Conservation (phyloP, 345 rosid species). For the Eucalyptus curtisii region DNA sequence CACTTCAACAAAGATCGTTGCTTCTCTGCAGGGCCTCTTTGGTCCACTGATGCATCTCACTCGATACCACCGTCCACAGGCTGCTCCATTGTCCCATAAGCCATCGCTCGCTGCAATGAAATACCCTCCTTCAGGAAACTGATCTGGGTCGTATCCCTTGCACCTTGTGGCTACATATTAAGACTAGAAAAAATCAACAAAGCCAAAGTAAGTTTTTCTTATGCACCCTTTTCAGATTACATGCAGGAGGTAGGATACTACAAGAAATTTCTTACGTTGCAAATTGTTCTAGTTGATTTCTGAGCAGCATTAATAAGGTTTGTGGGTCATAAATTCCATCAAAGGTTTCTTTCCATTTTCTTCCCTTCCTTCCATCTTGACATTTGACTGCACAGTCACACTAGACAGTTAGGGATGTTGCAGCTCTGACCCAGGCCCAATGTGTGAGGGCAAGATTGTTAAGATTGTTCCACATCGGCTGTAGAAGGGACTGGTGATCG, state of each 20-base stretch:
- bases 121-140: slow-evolving; percentile 7
- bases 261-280: neutral
- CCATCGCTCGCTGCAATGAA: slow-evolving; percentile 19
- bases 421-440: no score
- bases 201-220: neutral
- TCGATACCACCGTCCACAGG: slow-evolving; percentile 10
- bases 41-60: slow-evolving; percentile 21
- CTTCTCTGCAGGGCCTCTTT: slow-evolving; percentile 14
- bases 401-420: no score
- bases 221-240: neutral
- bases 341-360: neutral
- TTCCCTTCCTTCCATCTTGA: neutral
- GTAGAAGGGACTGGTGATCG: no score
- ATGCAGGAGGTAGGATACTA: neutral
- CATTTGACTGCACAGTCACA: neutral
- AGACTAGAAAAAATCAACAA: neutral
- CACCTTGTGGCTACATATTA: slow-evolving; percentile 10
- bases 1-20: slow-evolving; percentile 1
- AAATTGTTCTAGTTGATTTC: neutral
- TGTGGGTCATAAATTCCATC: neutral
- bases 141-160: slow-evolving; percentile 1
- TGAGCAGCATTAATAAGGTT: neutral
- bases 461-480: no score
- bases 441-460: no score
- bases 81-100: slow-evolving; percentile 25